A percentile compares a stretch with the other conserved stretches of the same genome.
Evolutionary conservation across 83 land plant genomes (phyloP).

Genomic region (Diphasiastrum complanatum): DNA sequence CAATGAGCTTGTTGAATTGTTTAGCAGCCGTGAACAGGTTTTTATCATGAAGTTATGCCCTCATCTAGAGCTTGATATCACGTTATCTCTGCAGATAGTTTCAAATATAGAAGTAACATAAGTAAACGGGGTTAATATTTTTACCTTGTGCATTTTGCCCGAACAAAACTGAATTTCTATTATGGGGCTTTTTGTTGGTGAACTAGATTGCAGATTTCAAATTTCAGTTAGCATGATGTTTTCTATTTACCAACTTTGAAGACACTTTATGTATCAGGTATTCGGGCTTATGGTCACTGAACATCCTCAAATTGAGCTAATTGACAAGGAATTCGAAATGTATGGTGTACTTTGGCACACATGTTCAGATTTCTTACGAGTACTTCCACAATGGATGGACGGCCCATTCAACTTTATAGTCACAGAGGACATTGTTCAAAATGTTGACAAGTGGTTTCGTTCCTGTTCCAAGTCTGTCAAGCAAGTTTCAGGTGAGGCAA

Average conservation of each 20-base stretch:
- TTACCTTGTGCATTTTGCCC: too few species aligned
- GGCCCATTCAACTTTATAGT: slow-evolving; percentile 34
- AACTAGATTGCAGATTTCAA: too few species aligned
- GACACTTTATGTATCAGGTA: slow-evolving; percentile 7
- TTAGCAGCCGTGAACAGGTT: slow-evolving; percentile 30
- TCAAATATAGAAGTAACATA: too few species aligned
- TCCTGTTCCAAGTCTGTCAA: slow-evolving; percentile 31
- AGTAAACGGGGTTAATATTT: too few species aligned
- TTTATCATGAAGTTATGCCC: neutral
- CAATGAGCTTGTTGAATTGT: slow-evolving; percentile 19
- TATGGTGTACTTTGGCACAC: slow-evolving; percentile 32
- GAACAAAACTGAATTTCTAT: too few species aligned
- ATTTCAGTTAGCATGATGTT: too few species aligned
- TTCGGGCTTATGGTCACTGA: slow-evolving; percentile 29
- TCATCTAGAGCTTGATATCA: neutral
- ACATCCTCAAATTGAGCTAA: slow-evolving; percentile 29
- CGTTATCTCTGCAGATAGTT: too few species aligned
- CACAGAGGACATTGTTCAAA: slow-evolving; percentile 25
- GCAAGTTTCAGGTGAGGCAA: slow-evolving; percentile 15
- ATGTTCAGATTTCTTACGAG: slow-evolving; percentile 25
- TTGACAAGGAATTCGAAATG: slow-evolving; percentile 34
- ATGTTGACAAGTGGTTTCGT: slow-evolving; percentile 41
- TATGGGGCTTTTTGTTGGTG: too few species aligned
- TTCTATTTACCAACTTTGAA: neutral
- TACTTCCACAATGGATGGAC: slow-evolving; percentile 39